Conservation (phyloP, 306 rosid species). For the Rosa rugosa region DNA sequence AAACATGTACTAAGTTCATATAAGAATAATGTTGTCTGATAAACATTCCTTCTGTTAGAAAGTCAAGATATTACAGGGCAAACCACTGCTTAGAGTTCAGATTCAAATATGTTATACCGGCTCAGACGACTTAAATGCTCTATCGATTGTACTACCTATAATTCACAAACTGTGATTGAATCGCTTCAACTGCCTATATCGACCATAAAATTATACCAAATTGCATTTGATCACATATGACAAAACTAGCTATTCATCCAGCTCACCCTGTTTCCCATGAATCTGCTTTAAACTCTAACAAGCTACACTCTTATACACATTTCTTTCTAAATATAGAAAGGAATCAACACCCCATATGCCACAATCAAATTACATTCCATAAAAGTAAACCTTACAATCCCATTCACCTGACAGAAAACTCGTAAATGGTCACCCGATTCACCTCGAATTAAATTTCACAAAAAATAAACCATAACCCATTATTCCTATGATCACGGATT, state of each 20-base stretch:
- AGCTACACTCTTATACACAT: not conserved
- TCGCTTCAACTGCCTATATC: not conserved
- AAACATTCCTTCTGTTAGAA: slow-evolving; percentile 4
- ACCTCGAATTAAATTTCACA: not conserved
- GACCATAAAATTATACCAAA: not conserved
- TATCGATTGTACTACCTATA: not conserved
- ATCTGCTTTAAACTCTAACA: not conserved
- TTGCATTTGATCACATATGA: not conserved
- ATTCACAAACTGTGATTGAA: not conserved
- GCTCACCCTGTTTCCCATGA: not conserved
- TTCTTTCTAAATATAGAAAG: not conserved
- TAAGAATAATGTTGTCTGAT: not conserved
- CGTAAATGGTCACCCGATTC: not conserved
- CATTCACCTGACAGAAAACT: not conserved
- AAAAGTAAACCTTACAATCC: slow-evolving; percentile 4
- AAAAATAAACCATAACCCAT: slow-evolving; percentile 6
- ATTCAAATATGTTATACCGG: not conserved
- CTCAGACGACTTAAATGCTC: not conserved
- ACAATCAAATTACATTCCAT: not conserved
- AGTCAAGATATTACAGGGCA: not conserved
- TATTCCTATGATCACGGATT: not conserved
- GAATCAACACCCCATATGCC: not conserved
- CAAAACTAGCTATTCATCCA: not conserved
- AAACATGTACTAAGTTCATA: not conserved
- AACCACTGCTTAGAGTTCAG: not conserved